phyloP scores from a whole-genome alignment of 805 yeast genomes.

The Debaryomyces tyrocola region DNA sequence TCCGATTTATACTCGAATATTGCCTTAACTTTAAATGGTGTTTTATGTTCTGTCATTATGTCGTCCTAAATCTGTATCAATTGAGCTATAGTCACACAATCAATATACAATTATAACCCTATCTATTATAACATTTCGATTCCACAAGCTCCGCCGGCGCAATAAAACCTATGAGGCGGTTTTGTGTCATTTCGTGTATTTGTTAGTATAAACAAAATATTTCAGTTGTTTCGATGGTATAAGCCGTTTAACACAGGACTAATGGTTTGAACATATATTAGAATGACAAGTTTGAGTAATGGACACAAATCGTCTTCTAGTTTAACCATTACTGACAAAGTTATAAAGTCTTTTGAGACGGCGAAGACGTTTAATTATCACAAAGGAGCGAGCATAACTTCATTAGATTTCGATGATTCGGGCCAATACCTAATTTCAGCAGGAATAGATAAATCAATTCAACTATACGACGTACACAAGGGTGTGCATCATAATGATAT shows the following conservation, averaged over 20 bases:
- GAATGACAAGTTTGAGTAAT: slow-evolving; percentile 5
- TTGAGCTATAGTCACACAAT: not conserved
- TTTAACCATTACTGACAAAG: slow-evolving; percentile 20
- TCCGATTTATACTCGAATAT: slow-evolving; percentile 59
- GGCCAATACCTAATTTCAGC: slow-evolving; percentile 77
- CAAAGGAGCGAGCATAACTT: slow-evolving; percentile 58
- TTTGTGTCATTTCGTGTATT: not conserved
- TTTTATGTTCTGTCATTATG: slow-evolving; percentile 16
- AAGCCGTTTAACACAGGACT: not conserved
- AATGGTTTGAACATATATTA: not conserved
- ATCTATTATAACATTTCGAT: too few species aligned
- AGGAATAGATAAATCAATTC: slow-evolving; percentile 80
- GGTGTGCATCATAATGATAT: slow-evolving; percentile 72
- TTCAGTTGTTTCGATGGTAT: not conserved
- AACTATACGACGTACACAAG: slow-evolving; percentile 69
- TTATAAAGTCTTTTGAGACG: slow-evolving; percentile 31
- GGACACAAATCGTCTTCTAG: slow-evolving; percentile 9
- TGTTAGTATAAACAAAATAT: not conserved
- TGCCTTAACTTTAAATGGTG: slow-evolving; percentile 71
- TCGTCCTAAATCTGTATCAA: not conserved
- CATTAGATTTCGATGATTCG: slow-evolving; percentile 76
- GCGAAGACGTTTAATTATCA: slow-evolving; percentile 53
- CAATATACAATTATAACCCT: not conserved
- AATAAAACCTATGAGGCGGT: not conserved
- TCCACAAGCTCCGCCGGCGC: not conserved